Evolutionary conservation across 176 grass and related monocot species (phyloP).

Genomic region (Oryza brachyantha): DNA sequence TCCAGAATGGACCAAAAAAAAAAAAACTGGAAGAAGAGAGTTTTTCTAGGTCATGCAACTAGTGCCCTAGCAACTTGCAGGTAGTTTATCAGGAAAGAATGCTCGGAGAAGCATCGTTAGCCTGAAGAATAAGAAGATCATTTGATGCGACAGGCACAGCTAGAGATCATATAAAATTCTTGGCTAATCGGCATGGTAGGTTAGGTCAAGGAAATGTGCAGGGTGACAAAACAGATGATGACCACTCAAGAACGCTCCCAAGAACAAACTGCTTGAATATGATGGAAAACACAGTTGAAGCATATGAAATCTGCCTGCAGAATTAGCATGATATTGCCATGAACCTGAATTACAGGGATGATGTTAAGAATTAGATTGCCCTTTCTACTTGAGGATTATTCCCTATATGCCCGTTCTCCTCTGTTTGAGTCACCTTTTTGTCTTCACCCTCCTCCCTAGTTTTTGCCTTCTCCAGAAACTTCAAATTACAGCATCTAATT

Average conservation of each 20-base stretch:
- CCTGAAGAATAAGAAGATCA: background rate
- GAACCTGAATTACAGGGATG: background rate
- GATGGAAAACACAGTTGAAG: background rate
- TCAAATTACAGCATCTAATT: too few relatives aligned
- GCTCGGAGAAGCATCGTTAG: background rate
- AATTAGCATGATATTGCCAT: background rate
- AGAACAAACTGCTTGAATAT: background rate
- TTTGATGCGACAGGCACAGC: background rate
- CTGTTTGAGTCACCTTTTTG: too few relatives aligned
- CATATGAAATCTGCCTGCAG: background rate
- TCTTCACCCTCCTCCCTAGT: too few relatives aligned
- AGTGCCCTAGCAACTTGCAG: slow-evolving; percentile 16
- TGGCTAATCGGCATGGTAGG: too few relatives aligned
- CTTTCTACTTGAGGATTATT: too few relatives aligned
- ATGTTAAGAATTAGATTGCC: too few relatives aligned
- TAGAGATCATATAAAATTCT: slow-evolving; percentile 4
- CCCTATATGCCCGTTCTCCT: too few relatives aligned
- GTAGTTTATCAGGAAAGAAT: background rate
- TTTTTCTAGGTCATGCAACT: background rate
- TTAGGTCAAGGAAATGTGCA: background rate
- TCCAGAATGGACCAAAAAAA: background rate
- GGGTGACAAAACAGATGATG: background rate
- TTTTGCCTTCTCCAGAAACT: too few relatives aligned
- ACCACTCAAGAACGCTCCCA: background rate
- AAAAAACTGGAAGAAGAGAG: too few relatives aligned